phyloP scores from a whole-genome alignment of 2,329 filamentous ascomycete species.

The Colletotrichum sublineola region DNA sequence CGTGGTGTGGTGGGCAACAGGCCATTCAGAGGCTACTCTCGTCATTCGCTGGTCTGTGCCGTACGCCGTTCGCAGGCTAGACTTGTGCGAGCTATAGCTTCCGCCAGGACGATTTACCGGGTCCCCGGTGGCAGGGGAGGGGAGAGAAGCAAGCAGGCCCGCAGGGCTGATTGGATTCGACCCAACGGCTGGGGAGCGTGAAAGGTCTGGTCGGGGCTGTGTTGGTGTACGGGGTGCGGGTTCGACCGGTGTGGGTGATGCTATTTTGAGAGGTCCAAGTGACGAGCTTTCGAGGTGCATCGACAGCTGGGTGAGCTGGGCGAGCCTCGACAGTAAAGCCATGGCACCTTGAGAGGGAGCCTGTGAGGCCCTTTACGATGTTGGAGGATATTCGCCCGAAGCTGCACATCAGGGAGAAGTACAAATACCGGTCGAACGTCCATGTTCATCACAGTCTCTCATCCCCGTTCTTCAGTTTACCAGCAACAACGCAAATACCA shows the following conservation, averaged over 20 bases:
- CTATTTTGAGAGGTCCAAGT: slow-evolving; percentile 18
- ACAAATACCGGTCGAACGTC: not conserved
- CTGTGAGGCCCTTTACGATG: not conserved
- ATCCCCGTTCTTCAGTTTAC: not conserved
- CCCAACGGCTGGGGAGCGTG: not conserved
- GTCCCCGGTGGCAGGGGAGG: not conserved
- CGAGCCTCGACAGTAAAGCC: slow-evolving; percentile 7
- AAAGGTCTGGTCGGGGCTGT: slow-evolving; percentile 6
- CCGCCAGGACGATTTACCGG: not conserved
- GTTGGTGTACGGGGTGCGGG: slow-evolving; percentile 3
- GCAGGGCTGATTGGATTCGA: slow-evolving; percentile 22
- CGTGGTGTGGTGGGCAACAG: not conserved
- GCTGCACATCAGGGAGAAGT: not conserved
- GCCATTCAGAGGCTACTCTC: fast-evolving
- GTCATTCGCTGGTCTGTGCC: not conserved
- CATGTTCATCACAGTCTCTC: not conserved
- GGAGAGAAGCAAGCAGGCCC: not conserved
- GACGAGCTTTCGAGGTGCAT: not conserved
- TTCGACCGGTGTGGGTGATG: not conserved
- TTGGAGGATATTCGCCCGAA: not conserved
- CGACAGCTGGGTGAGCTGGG: not conserved
- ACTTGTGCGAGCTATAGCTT: not conserved
- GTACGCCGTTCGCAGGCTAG: not conserved
- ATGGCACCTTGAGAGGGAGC: slow-evolving; percentile 1
- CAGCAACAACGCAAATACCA: not conserved